Conservation (phyloP, 768 basidiomycete species). For the Dioszegia hungarica region DNA sequence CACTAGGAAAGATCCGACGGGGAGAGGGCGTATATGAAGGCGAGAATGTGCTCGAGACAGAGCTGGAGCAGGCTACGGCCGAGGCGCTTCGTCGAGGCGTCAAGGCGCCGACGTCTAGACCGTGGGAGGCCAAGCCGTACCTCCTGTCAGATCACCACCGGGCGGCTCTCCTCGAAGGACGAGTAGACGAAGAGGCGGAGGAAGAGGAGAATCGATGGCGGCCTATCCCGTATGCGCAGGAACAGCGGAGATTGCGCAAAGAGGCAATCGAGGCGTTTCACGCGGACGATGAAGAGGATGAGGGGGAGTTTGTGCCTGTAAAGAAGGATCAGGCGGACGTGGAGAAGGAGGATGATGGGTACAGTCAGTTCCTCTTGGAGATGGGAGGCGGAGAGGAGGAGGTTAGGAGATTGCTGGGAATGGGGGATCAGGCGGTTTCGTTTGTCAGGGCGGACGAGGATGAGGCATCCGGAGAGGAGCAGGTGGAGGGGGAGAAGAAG, state of each 20-base stretch:
- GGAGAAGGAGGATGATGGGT: constrained; percentile 79
- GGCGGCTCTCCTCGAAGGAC: constrained; percentile 40
- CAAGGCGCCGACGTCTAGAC: not conserved
- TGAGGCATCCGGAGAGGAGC: constrained; percentile 39
- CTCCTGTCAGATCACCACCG: constrained; percentile 51
- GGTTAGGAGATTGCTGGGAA: constrained; percentile 61
- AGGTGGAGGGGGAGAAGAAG: constrained; percentile 44
- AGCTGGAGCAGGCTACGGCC: constrained; percentile 26
- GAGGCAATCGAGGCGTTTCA: constrained; percentile 87
- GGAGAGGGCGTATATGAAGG: constrained; percentile 76
- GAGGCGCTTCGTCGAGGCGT: constrained; percentile 20
- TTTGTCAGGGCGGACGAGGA: constrained; percentile 11
- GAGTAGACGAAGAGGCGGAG: constrained; percentile 21
- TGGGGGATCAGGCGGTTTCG: constrained; percentile 39
- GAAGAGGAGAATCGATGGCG: constrained; percentile 9
- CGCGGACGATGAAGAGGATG: constrained; percentile 40
- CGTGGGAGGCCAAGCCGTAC: constrained; percentile 38
- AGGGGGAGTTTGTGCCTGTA: constrained; percentile 61
- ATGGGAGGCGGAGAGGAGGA: constrained; percentile 64
- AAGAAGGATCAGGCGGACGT: constrained; percentile 63
- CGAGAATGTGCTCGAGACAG: constrained; percentile 64
- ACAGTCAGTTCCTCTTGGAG: constrained; percentile 70
- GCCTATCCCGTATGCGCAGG: constrained; percentile 66
- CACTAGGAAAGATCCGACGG: constrained; percentile 73
- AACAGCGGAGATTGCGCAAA: constrained; percentile 66